Percentiles rank a stretch among this genome's conserved stretches.
Evolutionary conservation across 2,329 filamentous ascomycete genomes (phyloP).

Genomic region (Paecilomyces sp.): DNA sequence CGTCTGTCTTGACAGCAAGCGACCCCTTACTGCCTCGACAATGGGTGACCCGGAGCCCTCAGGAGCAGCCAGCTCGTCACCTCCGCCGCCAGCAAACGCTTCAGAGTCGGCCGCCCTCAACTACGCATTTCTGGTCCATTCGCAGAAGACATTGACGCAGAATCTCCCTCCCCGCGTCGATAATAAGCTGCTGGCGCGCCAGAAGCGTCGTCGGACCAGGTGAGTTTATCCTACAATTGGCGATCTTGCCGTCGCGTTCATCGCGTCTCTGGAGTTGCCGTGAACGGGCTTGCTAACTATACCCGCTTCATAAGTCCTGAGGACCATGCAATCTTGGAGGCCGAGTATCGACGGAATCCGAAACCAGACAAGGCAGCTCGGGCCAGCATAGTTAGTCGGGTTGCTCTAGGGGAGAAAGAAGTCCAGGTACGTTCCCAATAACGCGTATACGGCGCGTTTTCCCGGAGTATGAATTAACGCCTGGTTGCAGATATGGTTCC

Average conservation of each 20-base stretch:
- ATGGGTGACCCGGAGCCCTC: conserved; percentile 31
- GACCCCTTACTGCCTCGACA: conserved; percentile 13
- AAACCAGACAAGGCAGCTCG: conserved; percentile 90
- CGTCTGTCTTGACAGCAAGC: conserved; percentile 4
- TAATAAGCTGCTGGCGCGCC: conserved; percentile 53
- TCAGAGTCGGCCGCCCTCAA: conserved; percentile 27
- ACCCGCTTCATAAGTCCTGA: conserved; percentile 55
- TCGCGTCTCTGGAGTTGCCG: neutral
- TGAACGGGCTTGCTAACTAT: conserved; percentile 5
- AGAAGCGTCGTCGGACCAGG: conserved; percentile 58
- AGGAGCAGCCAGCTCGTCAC: conserved; percentile 20
- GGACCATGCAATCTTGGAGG: conserved; percentile 82
- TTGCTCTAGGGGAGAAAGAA: conserved; percentile 89
- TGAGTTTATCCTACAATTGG: conserved; percentile 25
- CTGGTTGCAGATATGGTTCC: conserved; percentile 79
- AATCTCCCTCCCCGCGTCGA: conserved; percentile 52
- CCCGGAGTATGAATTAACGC: neutral
- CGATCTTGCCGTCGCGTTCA: neutral
- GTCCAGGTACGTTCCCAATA: conserved; percentile 66
- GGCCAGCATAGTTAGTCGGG: conserved; percentile 73
- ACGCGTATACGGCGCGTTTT: neutral
- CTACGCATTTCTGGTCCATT: conserved; percentile 55
- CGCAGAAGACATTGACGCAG: conserved; percentile 49
- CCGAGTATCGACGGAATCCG: conserved; percentile 74
- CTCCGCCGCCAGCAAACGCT: conserved; percentile 24